A percentile compares a stretch with the other conserved stretches of the same genome.
Conservation (phyloP, 352 stramenopile genomes). For the Phytophthora cactorum region DNA sequence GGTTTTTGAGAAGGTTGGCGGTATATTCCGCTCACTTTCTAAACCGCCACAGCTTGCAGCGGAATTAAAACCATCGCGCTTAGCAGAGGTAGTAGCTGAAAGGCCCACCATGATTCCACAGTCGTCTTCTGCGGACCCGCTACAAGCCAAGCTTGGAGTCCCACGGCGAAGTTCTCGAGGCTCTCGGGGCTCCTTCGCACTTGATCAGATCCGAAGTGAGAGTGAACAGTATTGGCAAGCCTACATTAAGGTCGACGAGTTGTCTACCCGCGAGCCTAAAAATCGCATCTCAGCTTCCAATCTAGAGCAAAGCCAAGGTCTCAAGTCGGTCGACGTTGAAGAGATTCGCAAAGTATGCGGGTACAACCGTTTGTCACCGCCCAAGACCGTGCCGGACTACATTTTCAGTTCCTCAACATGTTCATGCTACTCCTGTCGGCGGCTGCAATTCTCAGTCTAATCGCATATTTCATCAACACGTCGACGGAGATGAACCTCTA, state of each 20-base stretch:
- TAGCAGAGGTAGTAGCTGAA: background rate
- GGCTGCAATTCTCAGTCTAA: conserved; percentile 41
- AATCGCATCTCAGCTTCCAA: conserved; percentile 35
- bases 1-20: background rate
- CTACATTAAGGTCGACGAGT: conserved; percentile 40
- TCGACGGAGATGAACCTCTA: conserved; percentile 50
- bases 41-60: background rate
- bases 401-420: conserved; percentile 55
- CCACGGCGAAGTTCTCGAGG: background rate
- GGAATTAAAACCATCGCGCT: background rate
- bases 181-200: background rate
- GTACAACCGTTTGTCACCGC: conserved; percentile 47
- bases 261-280: conserved; percentile 22
- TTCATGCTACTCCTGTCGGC: conserved; percentile 51
- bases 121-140: background rate
- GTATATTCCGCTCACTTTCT: conserved; percentile 1
- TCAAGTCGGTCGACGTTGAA: conserved; percentile 24
- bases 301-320: conserved; percentile 39
- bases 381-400: conserved; percentile 39
- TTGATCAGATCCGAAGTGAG: conserved; percentile 9
- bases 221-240: conserved; percentile 45
- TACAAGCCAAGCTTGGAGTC: background rate
- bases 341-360: conserved; percentile 31
- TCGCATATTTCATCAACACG: conserved; percentile 49
- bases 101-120: background rate